Conservation (phyloP, 1,284 basidiomycete genomes). For the Cryptococcus amylolentus region DNA sequence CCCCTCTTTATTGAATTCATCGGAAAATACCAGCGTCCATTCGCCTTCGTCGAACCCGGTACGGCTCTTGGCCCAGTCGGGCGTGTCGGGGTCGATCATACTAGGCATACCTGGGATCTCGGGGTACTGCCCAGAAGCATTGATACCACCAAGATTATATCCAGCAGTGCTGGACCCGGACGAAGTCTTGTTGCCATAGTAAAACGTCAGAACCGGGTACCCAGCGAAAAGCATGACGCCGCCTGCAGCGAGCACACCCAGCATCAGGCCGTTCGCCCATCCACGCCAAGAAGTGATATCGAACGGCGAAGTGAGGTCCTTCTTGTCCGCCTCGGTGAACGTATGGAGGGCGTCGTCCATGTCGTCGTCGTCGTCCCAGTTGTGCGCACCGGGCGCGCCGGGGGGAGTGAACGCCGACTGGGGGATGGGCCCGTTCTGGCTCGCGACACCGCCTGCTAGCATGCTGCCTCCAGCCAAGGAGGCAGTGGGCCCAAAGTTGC, state of each 20-base stretch:
- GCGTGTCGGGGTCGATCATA: conserved; percentile 67
- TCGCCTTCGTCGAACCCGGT: conserved; percentile 62
- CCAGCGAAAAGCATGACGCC: conserved; percentile 67
- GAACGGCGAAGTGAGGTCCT: conserved; percentile 50
- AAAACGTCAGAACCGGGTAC: conserved; percentile 69
- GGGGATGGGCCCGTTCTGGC: not conserved
- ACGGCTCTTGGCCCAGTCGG: conserved; percentile 56
- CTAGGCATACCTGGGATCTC: conserved; percentile 57
- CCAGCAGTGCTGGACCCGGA: conserved; percentile 42
- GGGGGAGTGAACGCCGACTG: not conserved
- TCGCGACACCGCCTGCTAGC: not conserved
- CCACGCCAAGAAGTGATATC: conserved; percentile 41
- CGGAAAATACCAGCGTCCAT: conserved; percentile 73
- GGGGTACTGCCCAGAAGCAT: conserved; percentile 63
- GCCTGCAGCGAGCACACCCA: conserved; percentile 48
- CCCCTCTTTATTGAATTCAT: conserved; percentile 76
- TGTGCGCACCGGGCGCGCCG: not conserved
- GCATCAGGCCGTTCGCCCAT: conserved; percentile 56
- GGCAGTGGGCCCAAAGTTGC: conserved; percentile 23
- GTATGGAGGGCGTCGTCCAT: conserved; percentile 60
- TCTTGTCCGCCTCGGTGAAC: conserved; percentile 41
- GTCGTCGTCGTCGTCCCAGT: conserved; percentile 40
- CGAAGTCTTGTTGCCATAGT: conserved; percentile 43
- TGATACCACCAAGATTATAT: conserved; percentile 70
- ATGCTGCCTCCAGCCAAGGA: too few relatives aligned